Evolutionary conservation across 2,329 filamentous ascomycete species (phyloP).

Genomic region (Coniochaeta prunicola): DNA sequence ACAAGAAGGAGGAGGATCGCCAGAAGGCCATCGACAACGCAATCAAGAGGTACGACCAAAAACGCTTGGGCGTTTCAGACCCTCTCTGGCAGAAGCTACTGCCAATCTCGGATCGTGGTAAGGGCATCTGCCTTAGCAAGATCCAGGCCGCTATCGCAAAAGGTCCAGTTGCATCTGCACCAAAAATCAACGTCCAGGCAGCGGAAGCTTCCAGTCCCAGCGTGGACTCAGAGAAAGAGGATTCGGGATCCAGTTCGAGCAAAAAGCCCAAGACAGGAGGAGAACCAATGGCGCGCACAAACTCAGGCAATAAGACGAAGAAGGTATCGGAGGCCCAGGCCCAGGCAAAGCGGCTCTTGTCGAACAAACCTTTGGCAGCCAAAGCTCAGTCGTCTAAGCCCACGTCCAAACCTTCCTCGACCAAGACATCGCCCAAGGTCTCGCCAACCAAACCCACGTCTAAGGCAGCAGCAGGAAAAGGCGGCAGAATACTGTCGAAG

Average conservation of each 20-base stretch:
- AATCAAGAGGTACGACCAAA: slow-evolving; percentile 51
- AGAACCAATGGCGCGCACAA: slow-evolving; percentile 41
- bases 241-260: slow-evolving; percentile 15
- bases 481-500: slow-evolving; percentile 43
- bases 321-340: slow-evolving; percentile 46
- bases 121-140: slow-evolving; percentile 54
- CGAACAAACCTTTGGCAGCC: slow-evolving; percentile 26
- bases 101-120: slow-evolving; percentile 48
- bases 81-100: slow-evolving; percentile 56
- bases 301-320: slow-evolving; percentile 48
- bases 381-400: slow-evolving; percentile 29
- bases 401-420: slow-evolving; percentile 20
- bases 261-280: slow-evolving; percentile 25
- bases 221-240: slow-evolving; percentile 19
- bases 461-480: slow-evolving; percentile 29
- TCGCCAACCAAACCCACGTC: slow-evolving; percentile 28
- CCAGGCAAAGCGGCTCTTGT: slow-evolving; percentile 48
- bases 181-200: slow-evolving; percentile 44
- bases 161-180: slow-evolving; percentile 33
- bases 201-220: slow-evolving; percentile 38
- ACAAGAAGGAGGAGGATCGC: slow-evolving; percentile 44
- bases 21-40: slow-evolving; percentile 56
- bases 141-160: slow-evolving; percentile 52
- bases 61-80: slow-evolving; percentile 47
- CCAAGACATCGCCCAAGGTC: slow-evolving; percentile 26